Conservation (phyloP, 306 rosid genomes). For the Acacia confusa region DNA sequence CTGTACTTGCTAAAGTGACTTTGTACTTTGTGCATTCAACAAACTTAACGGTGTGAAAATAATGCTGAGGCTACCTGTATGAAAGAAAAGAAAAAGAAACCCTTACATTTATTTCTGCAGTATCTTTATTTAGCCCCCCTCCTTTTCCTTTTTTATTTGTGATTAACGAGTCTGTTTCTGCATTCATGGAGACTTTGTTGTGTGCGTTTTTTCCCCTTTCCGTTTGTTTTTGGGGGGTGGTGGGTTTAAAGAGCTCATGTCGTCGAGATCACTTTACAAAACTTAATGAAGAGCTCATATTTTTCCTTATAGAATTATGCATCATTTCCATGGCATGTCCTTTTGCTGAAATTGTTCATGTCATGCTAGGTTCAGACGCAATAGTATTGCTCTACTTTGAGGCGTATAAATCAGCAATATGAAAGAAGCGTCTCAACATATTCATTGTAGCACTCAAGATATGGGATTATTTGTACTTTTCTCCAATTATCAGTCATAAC, state of each 20-base stretch:
- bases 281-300: neutral
- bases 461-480: neutral
- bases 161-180: neutral
- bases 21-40: neutral
- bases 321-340: neutral
- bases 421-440: neutral
- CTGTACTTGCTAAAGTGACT: neutral
- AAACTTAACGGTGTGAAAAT: neutral
- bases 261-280: neutral
- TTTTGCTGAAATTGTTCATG: neutral
- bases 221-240: neutral
- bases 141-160: neutral
- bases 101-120: neutral
- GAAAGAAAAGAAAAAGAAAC: neutral
- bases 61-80: no score
- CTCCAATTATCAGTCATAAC: neutral
- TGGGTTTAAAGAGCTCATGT: neutral
- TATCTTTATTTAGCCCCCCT: neutral
- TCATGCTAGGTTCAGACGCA: conserved; percentile 2
- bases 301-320: neutral
- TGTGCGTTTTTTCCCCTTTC: neutral
- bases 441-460: neutral
- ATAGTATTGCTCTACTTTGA: neutral
- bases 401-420: neutral
- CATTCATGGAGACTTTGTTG: neutral